These are phyloP conservation scores for Talaromyces pinophilus DNA, from an alignment of 2,329 filamentous ascomycete species.

Conservation along the genomic window DNA sequence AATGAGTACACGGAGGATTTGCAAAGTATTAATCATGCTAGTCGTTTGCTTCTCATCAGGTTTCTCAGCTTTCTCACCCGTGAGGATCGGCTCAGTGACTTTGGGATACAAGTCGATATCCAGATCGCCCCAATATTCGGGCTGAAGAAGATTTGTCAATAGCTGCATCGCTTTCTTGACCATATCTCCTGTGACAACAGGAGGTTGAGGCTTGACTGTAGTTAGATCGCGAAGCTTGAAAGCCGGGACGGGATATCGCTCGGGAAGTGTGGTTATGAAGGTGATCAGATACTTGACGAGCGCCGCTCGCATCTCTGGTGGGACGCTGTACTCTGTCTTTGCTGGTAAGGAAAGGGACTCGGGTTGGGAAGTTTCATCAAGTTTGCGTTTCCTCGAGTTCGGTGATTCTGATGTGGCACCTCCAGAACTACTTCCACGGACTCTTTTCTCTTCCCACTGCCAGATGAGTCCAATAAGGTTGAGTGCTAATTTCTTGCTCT, in stretches of 20 bases:
- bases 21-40: constrained; percentile 88
- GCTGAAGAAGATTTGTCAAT: constrained; percentile 79
- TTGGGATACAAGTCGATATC: constrained; percentile 90
- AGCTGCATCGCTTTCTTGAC: constrained; percentile 82
- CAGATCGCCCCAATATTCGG: constrained; percentile 86
- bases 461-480: constrained; percentile 89
- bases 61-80: constrained; percentile 79
- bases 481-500: constrained; percentile 86
- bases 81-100: constrained; percentile 80
- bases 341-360: constrained; percentile 57
- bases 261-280: constrained; percentile 87
- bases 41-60: constrained; percentile 82
- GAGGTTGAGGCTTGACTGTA: constrained; percentile 50
- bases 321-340: constrained; percentile 67
- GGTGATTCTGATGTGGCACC: constrained; percentile 66
- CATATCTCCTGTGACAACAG: constrained; percentile 69
- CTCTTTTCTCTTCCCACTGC: constrained; percentile 85
- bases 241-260: constrained; percentile 77
- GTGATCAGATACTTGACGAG: constrained; percentile 94
- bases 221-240: constrained; percentile 62
- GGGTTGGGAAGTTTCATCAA: constrained; percentile 63
- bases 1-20: constrained; percentile 86
- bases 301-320: constrained; percentile 67
- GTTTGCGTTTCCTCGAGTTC: constrained; percentile 70
- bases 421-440: constrained; percentile 53